phyloP scores from a whole-genome alignment of 208 protist genomes.

The Trypanosoma lewisi region DNA sequence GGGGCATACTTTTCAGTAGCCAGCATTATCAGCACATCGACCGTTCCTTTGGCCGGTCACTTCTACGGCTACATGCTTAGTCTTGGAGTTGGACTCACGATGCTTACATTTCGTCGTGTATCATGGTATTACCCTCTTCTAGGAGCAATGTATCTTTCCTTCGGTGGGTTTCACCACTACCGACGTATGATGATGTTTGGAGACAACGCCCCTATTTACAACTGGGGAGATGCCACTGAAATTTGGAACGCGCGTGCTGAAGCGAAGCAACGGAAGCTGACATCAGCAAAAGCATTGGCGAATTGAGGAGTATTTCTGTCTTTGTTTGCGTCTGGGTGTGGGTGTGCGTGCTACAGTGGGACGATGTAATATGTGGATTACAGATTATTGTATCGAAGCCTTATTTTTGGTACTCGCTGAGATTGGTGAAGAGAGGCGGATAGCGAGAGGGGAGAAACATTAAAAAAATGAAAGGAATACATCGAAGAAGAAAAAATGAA shows the following conservation, averaged over 20 bases:
- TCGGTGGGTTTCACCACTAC: slow-evolving; percentile 86
- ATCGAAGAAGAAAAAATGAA: no score
- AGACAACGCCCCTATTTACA: slow-evolving; percentile 81
- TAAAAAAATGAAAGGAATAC: no score
- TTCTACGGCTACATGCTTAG: slow-evolving; percentile 69
- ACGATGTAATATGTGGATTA: no score
- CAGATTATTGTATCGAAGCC: no score
- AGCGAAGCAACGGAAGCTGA: slow-evolving; percentile 15
- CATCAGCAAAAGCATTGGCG: neutral
- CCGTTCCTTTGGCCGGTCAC: slow-evolving; percentile 62
- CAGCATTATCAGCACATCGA: slow-evolving; percentile 57
- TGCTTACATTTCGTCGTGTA: slow-evolving; percentile 65
- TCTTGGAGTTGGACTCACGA: slow-evolving; percentile 54
- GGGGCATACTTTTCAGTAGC: slow-evolving; percentile 71
- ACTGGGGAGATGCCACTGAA: slow-evolving; percentile 70
- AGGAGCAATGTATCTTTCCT: slow-evolving; percentile 70
- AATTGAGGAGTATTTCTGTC: neutral
- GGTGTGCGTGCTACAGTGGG: slow-evolving; percentile 12
- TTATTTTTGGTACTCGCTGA: no score
- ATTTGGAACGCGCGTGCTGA: slow-evolving; percentile 38
- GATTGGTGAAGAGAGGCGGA: no score
- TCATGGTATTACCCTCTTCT: slow-evolving; percentile 89
- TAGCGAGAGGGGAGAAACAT: no score
- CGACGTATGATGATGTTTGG: slow-evolving; percentile 83
- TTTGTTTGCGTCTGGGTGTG: slow-evolving; percentile 13